Evolutionary conservation across 768 basidiomycete species (phyloP), one percentile per base, ranked within the genome.

Genomic region (Russula griseocarnosa): DNA sequence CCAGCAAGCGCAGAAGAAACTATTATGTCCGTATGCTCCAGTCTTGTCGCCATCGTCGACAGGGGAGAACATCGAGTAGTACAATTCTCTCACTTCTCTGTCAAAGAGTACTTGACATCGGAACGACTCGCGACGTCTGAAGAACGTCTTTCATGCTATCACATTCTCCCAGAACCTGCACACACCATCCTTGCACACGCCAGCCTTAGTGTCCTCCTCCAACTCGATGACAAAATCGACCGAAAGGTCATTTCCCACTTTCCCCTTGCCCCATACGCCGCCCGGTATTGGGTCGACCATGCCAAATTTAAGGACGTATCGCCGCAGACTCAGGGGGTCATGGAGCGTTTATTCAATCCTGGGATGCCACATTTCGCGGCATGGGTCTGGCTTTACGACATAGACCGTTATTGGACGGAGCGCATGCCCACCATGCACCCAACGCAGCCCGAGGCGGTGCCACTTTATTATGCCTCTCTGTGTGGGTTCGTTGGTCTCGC

Each of bases 51-150:
- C 34, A 36, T 36, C 34, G 34, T 4, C 34, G 34, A 36, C 11
- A n/a, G 9, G 46, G 10, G 10, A 18, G 28, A 18, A 28, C 22
- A n/a, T 4, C 50, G 32, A 28, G 28, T 51, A 0, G 28, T 65
- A 8, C 60, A 36, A 36, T 36, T 36, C 3, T 36, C 28, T 49
- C 60, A 1, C 64, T 56, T 62, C 32, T 62, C 30, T 60, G 60
- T 66, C 16, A 62, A 66, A 4, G 64, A 66, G 22, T 66, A 28
- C 61, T 62, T 66, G 49, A 56, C 44, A 11, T 66, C 64, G 20
- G 13, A 46, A 0, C 64, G 55, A n/a, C 61, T 66, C 30, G 26
- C 10, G 4, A 10, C 13, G 0, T 30, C 32, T 9, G 50, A 32
- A 36, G 30, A 53, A 1, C 16, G 5, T 20, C 50, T 63, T 38